A percentile compares a stretch with the other conserved stretches of the same genome.
Evolutionary conservation across 768 basidiomycete species (phyloP).

Genomic region (Dentipellis fragilis): DNA sequence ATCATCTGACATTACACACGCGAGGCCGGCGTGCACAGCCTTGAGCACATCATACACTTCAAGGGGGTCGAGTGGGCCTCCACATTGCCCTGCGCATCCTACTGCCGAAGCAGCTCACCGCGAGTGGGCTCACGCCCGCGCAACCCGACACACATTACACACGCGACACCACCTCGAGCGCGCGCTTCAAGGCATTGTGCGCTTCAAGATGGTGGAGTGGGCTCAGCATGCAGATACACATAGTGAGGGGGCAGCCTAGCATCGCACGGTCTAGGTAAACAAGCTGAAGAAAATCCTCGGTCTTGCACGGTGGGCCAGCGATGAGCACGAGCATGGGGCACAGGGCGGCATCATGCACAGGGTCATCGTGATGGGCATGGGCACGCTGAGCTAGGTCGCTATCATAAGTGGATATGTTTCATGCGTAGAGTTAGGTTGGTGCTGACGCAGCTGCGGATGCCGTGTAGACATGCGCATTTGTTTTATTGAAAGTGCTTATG

Average conservation of each 20-base stretch:
- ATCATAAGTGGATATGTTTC: conserved; percentile 29
- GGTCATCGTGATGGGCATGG: conserved; percentile 79
- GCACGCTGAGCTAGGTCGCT: conserved; percentile 80
- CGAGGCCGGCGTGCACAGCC: no score
- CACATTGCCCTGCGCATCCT: conserved; percentile 83
- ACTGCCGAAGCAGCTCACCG: conserved; percentile 75
- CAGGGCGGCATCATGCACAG: conserved; percentile 75
- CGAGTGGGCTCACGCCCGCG: conserved; percentile 59
- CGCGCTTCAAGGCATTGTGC: conserved; percentile 75
- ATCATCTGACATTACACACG: no score
- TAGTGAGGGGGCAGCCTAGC: conserved; percentile 30
- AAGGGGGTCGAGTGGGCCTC: no score
- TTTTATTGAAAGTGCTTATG: conserved; percentile 69
- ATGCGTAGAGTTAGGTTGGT: background rate
- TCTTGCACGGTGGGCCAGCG: conserved; percentile 67
- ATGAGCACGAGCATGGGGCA: conserved; percentile 66
- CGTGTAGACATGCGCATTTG: conserved; percentile 67
- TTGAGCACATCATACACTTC: no score
- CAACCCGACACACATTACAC: conserved; percentile 71
- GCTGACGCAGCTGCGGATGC: background rate
- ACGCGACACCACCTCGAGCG: conserved; percentile 82
- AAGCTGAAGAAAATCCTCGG: conserved; percentile 81
- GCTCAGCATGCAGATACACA: conserved; percentile 49
- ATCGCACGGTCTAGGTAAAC: conserved; percentile 47
- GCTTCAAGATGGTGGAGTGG: conserved; percentile 90